Base-by-base conservation (phyloP, 768 basidiomycete species). In the Tricholoma furcatifolium region DNA sequence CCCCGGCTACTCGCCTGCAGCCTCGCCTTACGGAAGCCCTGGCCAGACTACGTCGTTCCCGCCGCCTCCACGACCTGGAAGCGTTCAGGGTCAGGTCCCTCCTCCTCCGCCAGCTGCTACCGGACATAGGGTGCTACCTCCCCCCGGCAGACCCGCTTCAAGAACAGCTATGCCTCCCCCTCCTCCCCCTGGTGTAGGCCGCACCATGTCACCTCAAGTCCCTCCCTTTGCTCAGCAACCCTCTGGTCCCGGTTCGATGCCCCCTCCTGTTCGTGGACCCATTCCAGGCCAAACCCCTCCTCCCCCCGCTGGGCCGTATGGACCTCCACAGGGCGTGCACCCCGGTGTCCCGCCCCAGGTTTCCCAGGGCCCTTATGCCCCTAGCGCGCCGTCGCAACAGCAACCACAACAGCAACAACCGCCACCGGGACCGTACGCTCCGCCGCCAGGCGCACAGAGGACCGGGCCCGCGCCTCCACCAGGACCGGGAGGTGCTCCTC, bases 31-130 rank as follows among this genome's bases (percentile, higher is more conserved):
- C 53, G 57, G 66, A 35, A 67, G 65, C 5, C 76, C 75, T 14
- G 73, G 72, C 10, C 75, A 78, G 47, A 72, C 74, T 7, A 72
- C 74, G 2, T 68, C 61, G 10, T 75, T 82, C 41, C 86, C 85
- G 0, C 87, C 85, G 0, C 87, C 86, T 1, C 83, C 83, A 10
- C 74, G 84, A n/a, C 83, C 83, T 3, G 81, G 81, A 21, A 85
- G 83, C 59, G 82, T 82, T 0, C 73, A 77, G 32, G 75, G 70
- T n/a, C 77, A 74, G 2, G 69, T 71, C 15, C 74, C 74, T n/a
- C 73, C 75, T 10, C 73, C 69, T 2, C 72, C 70, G 18, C 70
- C 74, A 1, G 70, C 65, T 49, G 27, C 27, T 27, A 27, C 27
- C 27, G 72, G 70, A 30, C 66, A 61, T 35, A 66, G 67, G 59